Evolutionary conservation across 352 stramenopile genomes (phyloP), one percentile per base, ranked within the genome.

Genomic region (Phytophthora tubulina): DNA sequence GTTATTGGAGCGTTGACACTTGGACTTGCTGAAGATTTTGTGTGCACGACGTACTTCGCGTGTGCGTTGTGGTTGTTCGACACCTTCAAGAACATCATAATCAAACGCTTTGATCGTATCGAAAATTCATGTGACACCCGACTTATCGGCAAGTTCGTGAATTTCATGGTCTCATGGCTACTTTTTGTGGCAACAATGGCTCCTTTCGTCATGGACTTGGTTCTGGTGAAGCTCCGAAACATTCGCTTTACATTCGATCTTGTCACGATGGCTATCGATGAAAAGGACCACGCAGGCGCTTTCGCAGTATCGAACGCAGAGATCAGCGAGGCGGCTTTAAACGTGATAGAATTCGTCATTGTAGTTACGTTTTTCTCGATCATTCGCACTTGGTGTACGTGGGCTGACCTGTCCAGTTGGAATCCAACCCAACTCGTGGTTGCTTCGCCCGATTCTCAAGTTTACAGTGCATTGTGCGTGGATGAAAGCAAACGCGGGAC

Each of bases 191-290:
- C 55, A 3, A 54, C 51, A 21, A 44, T 76, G n/a, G 17, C 52
- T 4, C 76, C 74, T 2, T 75, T 85, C 32, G 41, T 65, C 2
- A 69, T 72, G 8, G 79, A 88, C 46, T 52, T 71, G 33, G 27
- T 85, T 35, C 51, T 86, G 10, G 49, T 90, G 27, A 72, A 70
- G 7, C 61, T 74, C 0, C 68, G 74, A 0, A 33, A 71, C 14
- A 74, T 78, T 52, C 77, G 82, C 15, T 81, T 86, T 64, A 84
- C 77, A 32, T 78, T 82, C 11, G 77, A 82, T 30, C 72, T 84
- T 30, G 68, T 84, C 21, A 77, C 72, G 38, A 63, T 75, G 35
- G 72, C 45, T 4, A 58, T 63, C 13, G 17, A 57, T 3, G 63
- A 78, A 42, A 78, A 75, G 31, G 65, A 74, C 35, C 45, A 54